phyloP scores from a whole-genome alignment of 495 filamentous ascomycete species.

The Diplogelasinospora grovesii region DNA sequence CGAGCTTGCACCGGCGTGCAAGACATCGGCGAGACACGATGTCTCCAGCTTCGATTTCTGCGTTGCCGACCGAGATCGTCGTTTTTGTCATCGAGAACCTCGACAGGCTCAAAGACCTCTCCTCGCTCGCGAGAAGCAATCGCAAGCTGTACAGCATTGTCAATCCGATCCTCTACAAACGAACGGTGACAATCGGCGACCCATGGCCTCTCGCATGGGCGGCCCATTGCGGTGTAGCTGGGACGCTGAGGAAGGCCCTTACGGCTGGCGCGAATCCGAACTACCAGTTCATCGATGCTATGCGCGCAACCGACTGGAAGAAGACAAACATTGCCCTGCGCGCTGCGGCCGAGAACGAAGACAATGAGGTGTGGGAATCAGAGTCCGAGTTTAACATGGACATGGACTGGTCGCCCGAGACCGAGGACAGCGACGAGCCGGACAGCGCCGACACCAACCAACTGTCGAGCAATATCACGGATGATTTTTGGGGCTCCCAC shows the following conservation, averaged over 20 bases:
- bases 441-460: conserved; percentile 9
- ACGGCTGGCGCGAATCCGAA: conserved; percentile 21
- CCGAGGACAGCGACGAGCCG: conserved; percentile 15
- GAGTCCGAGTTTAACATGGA: conserved; percentile 8
- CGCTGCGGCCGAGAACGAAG: conserved; percentile 3
- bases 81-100: conserved; percentile 21
- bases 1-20: too few species aligned
- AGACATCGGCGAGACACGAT: too few species aligned
- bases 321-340: conserved; percentile 4
- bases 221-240: conserved; percentile 16
- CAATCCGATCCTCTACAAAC: conserved; percentile 21
- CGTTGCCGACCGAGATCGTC: conserved; percentile 23
- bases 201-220: conserved; percentile 24
- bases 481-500: too few species aligned
- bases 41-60: conserved; percentile 4
- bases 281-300: conserved; percentile 14
- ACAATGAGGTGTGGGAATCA: conserved; percentile 12
- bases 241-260: conserved; percentile 19
- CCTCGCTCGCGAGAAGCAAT: conserved; percentile 18
- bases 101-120: conserved; percentile 17
- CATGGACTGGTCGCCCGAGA: conserved; percentile 13
- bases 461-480: conserved; percentile 10
- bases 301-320: conserved; percentile 13
- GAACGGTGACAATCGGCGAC: conserved; percentile 11
- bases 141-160: conserved; percentile 13